phyloP scores from a whole-genome alignment of 1,139 yeast species.

The Meyerozyma elateridarum region DNA sequence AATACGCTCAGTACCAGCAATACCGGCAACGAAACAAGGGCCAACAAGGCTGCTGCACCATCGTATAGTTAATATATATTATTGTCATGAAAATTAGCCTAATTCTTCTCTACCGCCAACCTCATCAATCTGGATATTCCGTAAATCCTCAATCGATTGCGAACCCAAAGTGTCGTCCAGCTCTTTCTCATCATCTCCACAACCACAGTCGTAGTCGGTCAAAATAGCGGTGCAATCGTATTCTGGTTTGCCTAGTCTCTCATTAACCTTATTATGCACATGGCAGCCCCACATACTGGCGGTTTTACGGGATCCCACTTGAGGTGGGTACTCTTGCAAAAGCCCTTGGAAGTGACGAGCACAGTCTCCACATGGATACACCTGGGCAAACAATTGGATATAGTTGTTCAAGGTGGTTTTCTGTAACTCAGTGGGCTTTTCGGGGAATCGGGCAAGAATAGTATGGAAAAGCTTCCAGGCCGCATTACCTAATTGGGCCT shows the following conservation, averaged over 20 bases:
- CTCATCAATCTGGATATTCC: slow-evolving; percentile 38
- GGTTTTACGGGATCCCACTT: slow-evolving; percentile 64
- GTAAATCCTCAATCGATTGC: slow-evolving; percentile 36
- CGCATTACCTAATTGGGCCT: slow-evolving; percentile 78
- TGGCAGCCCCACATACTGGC: slow-evolving; percentile 98
- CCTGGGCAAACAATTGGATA: slow-evolving; percentile 62
- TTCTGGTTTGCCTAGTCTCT: slow-evolving; percentile 57
- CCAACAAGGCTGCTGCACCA: slow-evolving; percentile 41
- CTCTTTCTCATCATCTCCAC: slow-evolving; percentile 68
- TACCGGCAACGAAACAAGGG: slow-evolving; percentile 16
- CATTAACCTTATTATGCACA: slow-evolving; percentile 74
- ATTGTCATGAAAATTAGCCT: neutral
- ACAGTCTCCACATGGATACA: slow-evolving; percentile 92
- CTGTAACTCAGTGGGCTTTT: slow-evolving; percentile 62
- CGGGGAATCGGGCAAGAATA: slow-evolving; percentile 87
- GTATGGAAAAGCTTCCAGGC: slow-evolving; percentile 90
- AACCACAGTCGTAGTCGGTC: slow-evolving; percentile 94
- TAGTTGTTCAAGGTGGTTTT: slow-evolving; percentile 54
- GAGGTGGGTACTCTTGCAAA: slow-evolving; percentile 76
- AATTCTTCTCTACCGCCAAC: slow-evolving; percentile 8
- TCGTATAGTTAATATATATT: slow-evolving; percentile 22
- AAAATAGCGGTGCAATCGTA: slow-evolving; percentile 83
- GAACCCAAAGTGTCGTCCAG: slow-evolving; percentile 34
- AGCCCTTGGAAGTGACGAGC: slow-evolving; percentile 82
- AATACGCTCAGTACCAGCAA: slow-evolving; percentile 32